phyloP scores from a whole-genome alignment of 495 filamentous ascomycete genomes.

The Lentithecium fluviatile region DNA sequence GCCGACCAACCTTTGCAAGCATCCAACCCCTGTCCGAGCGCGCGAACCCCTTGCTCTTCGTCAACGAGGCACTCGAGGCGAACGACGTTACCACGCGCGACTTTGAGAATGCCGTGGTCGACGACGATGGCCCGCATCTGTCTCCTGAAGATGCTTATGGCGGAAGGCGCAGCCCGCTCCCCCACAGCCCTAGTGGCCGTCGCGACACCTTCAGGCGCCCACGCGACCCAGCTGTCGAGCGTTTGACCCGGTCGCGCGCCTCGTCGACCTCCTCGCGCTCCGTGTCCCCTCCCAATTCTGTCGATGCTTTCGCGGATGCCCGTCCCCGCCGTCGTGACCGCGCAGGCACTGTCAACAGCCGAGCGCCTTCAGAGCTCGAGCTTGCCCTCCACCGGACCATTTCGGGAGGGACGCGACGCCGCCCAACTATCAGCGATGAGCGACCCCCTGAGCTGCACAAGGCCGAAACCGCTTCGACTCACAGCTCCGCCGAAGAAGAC shows the following conservation, averaged over 20 bases:
- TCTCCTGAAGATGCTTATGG: conserved; percentile 25
- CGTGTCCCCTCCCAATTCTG: conserved; percentile 89
- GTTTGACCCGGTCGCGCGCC: conserved; percentile 47
- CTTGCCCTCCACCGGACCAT: conserved; percentile 67
- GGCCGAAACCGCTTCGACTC: conserved; percentile 44
- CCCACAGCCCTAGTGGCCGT: conserved; percentile 20
- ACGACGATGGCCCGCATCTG: conserved; percentile 66
- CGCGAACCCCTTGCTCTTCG: conserved; percentile 50
- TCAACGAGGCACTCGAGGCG: conserved; percentile 53
- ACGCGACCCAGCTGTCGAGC: conserved; percentile 46
- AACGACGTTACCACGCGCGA: conserved; percentile 49
- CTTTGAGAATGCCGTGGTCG: conserved; percentile 80
- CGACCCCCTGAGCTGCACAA: conserved; percentile 49
- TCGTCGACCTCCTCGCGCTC: conserved; percentile 66
- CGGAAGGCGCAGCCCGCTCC: conserved; percentile 18
- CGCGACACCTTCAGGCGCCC: conserved; percentile 42
- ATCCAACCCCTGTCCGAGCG: conserved; percentile 34
- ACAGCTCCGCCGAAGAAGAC: conserved; percentile 68
- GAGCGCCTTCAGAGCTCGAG: conserved; percentile 56
- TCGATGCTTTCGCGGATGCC: conserved; percentile 87
- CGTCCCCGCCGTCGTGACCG: conserved; percentile 62
- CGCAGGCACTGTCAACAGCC: conserved; percentile 63
- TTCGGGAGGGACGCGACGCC: conserved; percentile 63
- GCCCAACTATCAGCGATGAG: conserved; percentile 63
- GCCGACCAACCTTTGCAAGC: conserved; percentile 46